Conservation (phyloP, 106 monocot genomes). For the Dioscorea dumetorum region DNA sequence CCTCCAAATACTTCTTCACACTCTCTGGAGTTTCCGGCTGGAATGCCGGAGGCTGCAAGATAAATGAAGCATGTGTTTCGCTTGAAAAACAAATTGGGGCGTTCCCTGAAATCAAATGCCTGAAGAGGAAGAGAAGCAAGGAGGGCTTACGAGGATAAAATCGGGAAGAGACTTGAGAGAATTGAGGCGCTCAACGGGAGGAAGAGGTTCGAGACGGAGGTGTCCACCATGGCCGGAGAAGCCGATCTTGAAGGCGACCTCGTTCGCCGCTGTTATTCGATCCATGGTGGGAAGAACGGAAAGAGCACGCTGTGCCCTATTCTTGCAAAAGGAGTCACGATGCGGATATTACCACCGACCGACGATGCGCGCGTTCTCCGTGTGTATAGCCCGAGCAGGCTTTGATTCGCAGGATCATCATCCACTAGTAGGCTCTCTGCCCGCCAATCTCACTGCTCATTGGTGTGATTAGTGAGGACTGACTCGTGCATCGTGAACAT, state of each 20-base stretch:
- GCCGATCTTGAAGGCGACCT: conserved; percentile 59
- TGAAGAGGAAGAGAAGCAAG: not conserved
- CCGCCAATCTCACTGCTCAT: too few species aligned
- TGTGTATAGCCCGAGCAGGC: too few species aligned
- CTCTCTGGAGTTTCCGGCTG: conserved; percentile 57
- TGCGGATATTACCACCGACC: too few species aligned
- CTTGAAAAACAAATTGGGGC: not conserved
- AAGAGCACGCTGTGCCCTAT: too few species aligned
- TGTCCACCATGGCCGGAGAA: conserved; percentile 96
- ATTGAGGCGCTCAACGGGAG: conserved; percentile 42
- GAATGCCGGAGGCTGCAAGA: conserved; percentile 75
- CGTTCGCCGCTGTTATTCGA: conserved; percentile 42
- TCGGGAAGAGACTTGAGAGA: conserved; percentile 51
- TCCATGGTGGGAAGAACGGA: conserved; percentile 27
- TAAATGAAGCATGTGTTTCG: too few species aligned
- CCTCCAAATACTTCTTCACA: conserved; percentile 58
- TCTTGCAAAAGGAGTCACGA: too few species aligned
- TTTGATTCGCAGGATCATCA: too few species aligned
- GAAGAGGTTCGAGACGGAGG: conserved; percentile 78
- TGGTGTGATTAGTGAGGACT: too few species aligned
- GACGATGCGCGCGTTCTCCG: too few species aligned
- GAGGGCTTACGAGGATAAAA: conserved; percentile 54
- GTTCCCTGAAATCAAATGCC: not conserved
- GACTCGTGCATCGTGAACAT: too few species aligned
- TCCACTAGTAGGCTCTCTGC: too few species aligned